These are phyloP conservation scores for Zygosaccharomyces pseudorouxii DNA, from an alignment of 805 yeast species.

Conservation along the genomic window DNA sequence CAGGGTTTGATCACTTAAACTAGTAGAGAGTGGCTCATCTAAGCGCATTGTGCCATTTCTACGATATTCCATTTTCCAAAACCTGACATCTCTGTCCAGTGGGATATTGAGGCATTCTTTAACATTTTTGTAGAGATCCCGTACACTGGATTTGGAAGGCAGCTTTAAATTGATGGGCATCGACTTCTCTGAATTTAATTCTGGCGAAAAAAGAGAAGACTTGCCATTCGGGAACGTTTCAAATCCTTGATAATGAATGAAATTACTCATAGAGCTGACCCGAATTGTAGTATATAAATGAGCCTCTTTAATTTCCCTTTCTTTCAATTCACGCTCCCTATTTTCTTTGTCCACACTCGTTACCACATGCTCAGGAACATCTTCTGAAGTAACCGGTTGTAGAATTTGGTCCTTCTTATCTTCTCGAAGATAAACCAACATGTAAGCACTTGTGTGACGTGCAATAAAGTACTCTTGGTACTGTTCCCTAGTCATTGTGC, in stretches of 20 bases:
- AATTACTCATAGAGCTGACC: slow-evolving; percentile 50
- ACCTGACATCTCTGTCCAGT: slow-evolving; percentile 40
- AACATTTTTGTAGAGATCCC: slow-evolving; percentile 47
- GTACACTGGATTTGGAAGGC: slow-evolving; percentile 51
- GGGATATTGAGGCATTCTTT: slow-evolving; percentile 42
- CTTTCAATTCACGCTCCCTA: slow-evolving; percentile 47
- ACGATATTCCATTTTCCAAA: slow-evolving; percentile 64
- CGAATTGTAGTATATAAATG: slow-evolving; percentile 57
- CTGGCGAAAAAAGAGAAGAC: slow-evolving; percentile 44
- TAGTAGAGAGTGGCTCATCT: slow-evolving; percentile 38
- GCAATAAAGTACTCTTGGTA: slow-evolving; percentile 61
- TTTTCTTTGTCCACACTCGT: slow-evolving; percentile 59
- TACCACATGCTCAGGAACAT: slow-evolving; percentile 66
- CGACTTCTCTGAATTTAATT: slow-evolving; percentile 41
- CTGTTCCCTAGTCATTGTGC: slow-evolving; percentile 51
- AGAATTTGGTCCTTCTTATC: slow-evolving; percentile 53
- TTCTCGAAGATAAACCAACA: slow-evolving; percentile 88
- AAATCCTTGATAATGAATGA: slow-evolving; percentile 61
- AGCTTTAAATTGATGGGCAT: slow-evolving; percentile 49
- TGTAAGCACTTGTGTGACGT: slow-evolving; percentile 91
- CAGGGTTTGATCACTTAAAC: slow-evolving; percentile 38
- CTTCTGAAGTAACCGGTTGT: slow-evolving; percentile 49
- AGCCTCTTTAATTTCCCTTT: slow-evolving; percentile 66
- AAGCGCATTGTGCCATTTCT: slow-evolving; percentile 70
- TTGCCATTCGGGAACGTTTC: slow-evolving; percentile 67